Base-by-base conservation (phyloP, 768 basidiomycete genomes). In the Mycena sanguinolenta region DNA sequence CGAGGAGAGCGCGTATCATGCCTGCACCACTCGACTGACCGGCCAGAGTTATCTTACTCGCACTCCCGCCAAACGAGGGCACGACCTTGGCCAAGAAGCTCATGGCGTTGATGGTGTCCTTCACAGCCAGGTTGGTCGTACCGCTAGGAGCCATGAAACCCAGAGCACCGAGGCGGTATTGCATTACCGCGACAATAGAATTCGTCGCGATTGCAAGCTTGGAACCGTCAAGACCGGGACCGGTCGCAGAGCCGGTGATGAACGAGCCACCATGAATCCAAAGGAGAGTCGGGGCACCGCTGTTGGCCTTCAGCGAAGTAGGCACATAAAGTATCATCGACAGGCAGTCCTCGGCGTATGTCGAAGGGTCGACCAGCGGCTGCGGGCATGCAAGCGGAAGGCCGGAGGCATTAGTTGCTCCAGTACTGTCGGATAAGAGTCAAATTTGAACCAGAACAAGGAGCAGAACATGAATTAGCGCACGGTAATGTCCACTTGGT, bases 181-280 rank as follows among this genome's bases (percentile, higher is more conserved):
- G 95, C 30, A 95, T 83, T 19, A 94, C 90, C 10, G 90, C 91
- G 21, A 96, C 93, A 64, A 96, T 91, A 7, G 94, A 91, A 55
- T 89, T 85, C 8, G 92, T 92, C 1, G 88, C 87, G 28, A 85
- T 75, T 0, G 95, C 94, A 19, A 96, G 87, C 5, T 85, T 87
- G 9, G 92, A 91, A 2, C 94, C 95, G 78, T 95, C 93, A 14
- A 97, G 81, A 34, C 91, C 93, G 17, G 92, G 86, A 28, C 83
- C 88, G 12, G 89, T 90, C 5, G 92, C 91, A 44, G 91, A 91
- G 9, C 96, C 95, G 5, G 83, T 74, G 58, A 88, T 81, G 78
- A 93, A 94, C 0, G 95, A 95, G 25, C 96, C 95, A 13, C 95
- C 96, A 73, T 96, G 96, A 62, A 96, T 85, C 95, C 93, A 91